Evolutionary conservation across 495 filamentous ascomycete species (phyloP).

Genomic region (Penicillium paxilli): DNA sequence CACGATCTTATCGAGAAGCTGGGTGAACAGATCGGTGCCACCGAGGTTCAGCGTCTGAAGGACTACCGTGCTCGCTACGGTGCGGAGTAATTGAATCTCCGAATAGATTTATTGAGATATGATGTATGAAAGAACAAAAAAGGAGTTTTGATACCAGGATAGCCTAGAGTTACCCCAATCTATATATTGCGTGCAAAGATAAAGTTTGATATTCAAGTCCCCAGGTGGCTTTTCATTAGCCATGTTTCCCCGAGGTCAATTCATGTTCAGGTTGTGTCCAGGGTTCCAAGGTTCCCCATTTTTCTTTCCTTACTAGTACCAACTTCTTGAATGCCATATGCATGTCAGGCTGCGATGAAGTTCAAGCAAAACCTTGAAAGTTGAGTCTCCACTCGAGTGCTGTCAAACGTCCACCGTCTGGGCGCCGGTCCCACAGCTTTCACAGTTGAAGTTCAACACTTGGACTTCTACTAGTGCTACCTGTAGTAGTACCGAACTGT

Average conservation of each 20-base stretch:
- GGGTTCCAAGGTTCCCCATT: no score
- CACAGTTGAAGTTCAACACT: no score
- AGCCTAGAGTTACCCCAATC: constrained; percentile 14
- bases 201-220: not conserved
- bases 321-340: no score
- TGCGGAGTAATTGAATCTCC: constrained; percentile 31
- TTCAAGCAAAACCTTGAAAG: no score
- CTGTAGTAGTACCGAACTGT: no score
- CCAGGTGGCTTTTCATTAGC: not conserved
- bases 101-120: constrained; percentile 15
- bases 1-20: constrained; percentile 74
- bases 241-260: not conserved
- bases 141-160: constrained; percentile 23
- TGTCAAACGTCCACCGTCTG: no score
- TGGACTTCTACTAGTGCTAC: no score
- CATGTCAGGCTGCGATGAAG: no score
- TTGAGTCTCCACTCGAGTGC: no score
- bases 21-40: constrained; percentile 48
- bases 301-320: no score
- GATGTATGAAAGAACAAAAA: constrained; percentile 18
- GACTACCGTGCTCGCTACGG: constrained; percentile 76
- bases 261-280: not conserved
- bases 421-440: no score
- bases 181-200: constrained; percentile 4
- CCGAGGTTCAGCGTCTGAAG: constrained; percentile 69